Evolutionary conservation across 106 monocot genomes (phyloP).

Genomic region (Iris macrosiphon): DNA sequence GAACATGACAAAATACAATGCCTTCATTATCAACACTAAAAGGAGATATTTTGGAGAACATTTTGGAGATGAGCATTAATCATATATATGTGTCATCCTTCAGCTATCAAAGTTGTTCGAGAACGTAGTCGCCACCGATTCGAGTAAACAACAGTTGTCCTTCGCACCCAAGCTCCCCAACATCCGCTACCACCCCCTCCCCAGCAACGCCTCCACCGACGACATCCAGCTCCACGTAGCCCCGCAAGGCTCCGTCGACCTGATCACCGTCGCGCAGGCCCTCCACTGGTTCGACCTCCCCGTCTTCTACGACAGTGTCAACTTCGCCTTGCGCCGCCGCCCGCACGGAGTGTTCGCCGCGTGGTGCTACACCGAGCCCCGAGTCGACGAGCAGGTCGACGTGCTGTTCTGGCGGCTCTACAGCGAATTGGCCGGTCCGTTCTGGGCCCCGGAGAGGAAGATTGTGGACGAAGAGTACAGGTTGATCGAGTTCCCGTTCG

Average conservation of each 20-base stretch:
- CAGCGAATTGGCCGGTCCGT: slow-evolving; percentile 20
- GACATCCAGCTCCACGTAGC: slow-evolving; percentile 32
- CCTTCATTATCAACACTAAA: too few species aligned
- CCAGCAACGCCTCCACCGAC: slow-evolving; percentile 13
- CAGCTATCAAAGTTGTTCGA: slow-evolving; percentile 63
- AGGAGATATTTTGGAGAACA: too few species aligned
- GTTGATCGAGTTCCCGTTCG: slow-evolving; percentile 59
- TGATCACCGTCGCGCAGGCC: slow-evolving; percentile 74
- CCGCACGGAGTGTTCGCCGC: slow-evolving; percentile 60
- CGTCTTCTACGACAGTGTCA: slow-evolving; percentile 41
- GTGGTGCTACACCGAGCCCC: slow-evolving; percentile 66
- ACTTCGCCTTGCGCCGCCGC: slow-evolving; percentile 29
- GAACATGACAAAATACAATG: too few species aligned
- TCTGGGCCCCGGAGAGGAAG: slow-evolving; percentile 35
- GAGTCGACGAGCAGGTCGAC: slow-evolving; percentile 45
- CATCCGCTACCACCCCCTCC: slow-evolving; percentile 49
- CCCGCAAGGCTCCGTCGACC: slow-evolving; percentile 36
- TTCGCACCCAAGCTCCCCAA: slow-evolving; percentile 46
- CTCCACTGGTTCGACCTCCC: slow-evolving; percentile 85
- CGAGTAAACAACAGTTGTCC: slow-evolving; percentile 55
- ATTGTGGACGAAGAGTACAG: slow-evolving; percentile 45
- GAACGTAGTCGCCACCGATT: slow-evolving; percentile 57
- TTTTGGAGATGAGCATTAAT: too few species aligned
- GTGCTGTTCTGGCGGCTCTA: slow-evolving; percentile 24
- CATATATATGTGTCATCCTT: too few species aligned